Percentiles rank a stretch among this genome's conserved stretches.
Evolutionary conservation across 805 yeast genomes (phyloP).

Genomic region (Diddensiella transvaalensis): DNA sequence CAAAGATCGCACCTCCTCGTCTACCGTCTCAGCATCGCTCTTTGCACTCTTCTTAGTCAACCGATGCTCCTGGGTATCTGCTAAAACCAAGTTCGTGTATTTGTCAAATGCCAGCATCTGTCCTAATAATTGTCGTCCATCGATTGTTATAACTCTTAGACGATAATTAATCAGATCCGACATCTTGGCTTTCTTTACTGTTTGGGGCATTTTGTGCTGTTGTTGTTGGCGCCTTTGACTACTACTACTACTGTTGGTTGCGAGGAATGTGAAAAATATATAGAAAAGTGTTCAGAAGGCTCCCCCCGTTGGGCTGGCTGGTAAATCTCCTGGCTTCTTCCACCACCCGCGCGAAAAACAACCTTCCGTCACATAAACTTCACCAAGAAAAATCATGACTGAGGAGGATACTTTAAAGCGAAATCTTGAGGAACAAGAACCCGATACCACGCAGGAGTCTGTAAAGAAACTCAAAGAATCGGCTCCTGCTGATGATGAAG

Average conservation of each 20-base stretch:
- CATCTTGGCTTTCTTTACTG: constrained; percentile 45
- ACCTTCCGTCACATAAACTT: no score
- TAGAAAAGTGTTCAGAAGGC: neutral
- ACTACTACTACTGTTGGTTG: neutral
- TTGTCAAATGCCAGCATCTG: constrained; percentile 83
- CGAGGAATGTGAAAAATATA: neutral
- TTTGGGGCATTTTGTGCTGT: constrained; percentile 11
- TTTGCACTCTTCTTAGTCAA: constrained; percentile 56
- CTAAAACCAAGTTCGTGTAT: constrained; percentile 78
- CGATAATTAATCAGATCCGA: constrained; percentile 72
- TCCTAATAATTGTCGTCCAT: constrained; percentile 75
- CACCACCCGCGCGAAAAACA: no score
- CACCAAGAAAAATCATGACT: neutral
- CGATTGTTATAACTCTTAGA: constrained; percentile 70
- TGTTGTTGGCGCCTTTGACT: neutral
- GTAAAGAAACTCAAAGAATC: constrained; percentile 19
- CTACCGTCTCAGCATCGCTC: constrained; percentile 27
- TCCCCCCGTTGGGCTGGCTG: neutral
- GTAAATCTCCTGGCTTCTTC: neutral
- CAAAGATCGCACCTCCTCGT: constrained; percentile 67
- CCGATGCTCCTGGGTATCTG: constrained; percentile 81
- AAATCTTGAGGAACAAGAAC: constrained; percentile 22
- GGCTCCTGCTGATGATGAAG: neutral
- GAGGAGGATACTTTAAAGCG: constrained; percentile 23
- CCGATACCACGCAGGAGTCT: constrained; percentile 20